phyloP scores from a whole-genome alignment of 768 basidiomycete genomes.

The Tricholoma sp. region DNA sequence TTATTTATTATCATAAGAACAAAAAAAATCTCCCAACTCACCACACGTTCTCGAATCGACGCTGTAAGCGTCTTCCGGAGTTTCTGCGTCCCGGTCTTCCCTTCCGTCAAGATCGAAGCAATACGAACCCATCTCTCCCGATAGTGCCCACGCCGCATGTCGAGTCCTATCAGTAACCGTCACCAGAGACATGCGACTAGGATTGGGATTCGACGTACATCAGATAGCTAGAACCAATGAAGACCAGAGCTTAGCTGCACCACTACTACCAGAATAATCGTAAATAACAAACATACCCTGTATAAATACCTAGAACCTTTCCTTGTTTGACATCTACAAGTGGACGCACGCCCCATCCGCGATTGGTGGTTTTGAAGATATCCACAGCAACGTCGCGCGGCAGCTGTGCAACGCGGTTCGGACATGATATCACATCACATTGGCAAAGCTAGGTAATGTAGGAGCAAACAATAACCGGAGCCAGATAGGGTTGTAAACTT shows the following conservation, averaged over 20 bases:
- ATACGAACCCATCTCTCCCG: slow-evolving; percentile 37
- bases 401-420: slow-evolving; percentile 57
- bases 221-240: slow-evolving; percentile 29
- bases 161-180: slow-evolving; percentile 32
- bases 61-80: slow-evolving; percentile 34
- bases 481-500: slow-evolving; percentile 6
- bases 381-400: slow-evolving; percentile 55
- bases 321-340: slow-evolving; percentile 37
- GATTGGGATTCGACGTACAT: slow-evolving; percentile 31
- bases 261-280: background rate
- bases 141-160: slow-evolving; percentile 33
- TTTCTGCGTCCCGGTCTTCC: slow-evolving; percentile 33
- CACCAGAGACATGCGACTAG: background rate
- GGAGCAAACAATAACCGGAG: background rate
- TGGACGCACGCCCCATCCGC: slow-evolving; percentile 67
- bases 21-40: slow-evolving; percentile 20
- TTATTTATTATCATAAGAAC: background rate
- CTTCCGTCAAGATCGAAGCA: slow-evolving; percentile 63
- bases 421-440: slow-evolving; percentile 38
- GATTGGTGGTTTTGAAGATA: slow-evolving; percentile 54
- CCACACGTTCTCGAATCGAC: slow-evolving; percentile 53
- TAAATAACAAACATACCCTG: slow-evolving; percentile 43
- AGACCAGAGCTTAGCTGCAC: background rate
- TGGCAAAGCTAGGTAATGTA: slow-evolving; percentile 32
- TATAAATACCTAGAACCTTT: slow-evolving; percentile 62